A percentile compares a stretch with the other conserved stretches of the same genome.
Conservation (phyloP, 2,329 filamentous ascomycete genomes). For the Trichoderma harzianum region DNA sequence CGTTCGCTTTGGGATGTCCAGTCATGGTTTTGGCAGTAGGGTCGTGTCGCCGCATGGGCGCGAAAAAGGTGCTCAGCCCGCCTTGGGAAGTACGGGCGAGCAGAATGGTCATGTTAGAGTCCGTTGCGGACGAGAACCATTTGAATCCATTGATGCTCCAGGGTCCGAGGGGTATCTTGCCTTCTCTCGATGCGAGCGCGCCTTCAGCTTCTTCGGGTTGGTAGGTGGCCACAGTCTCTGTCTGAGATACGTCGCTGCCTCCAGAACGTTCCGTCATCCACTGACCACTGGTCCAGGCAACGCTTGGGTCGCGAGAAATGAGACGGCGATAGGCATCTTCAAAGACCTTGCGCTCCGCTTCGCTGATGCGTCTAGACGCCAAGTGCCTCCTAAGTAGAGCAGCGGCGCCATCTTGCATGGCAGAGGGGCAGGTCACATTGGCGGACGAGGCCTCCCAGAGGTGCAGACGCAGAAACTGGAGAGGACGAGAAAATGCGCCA, state of each 20-base stretch:
- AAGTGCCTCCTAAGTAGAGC: conserved; percentile 48
- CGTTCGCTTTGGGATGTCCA: conserved; percentile 25
- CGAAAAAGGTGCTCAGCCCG: conserved; percentile 60
- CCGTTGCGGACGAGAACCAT: conserved; percentile 42
- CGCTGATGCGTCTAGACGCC: conserved; percentile 26
- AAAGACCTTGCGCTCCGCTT: conserved; percentile 42
- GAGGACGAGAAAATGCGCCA: conserved; percentile 50
- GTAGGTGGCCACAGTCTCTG: conserved; percentile 57
- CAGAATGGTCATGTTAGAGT: conserved; percentile 52
- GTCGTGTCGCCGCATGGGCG: conserved; percentile 54
- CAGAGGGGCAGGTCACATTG: conserved; percentile 61
- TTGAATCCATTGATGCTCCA: conserved; percentile 66
- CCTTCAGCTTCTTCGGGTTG: conserved; percentile 20
- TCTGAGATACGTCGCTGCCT: conserved; percentile 66
- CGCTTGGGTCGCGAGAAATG: conserved; percentile 45
- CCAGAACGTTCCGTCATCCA: conserved; percentile 75
- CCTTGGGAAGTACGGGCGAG: conserved; percentile 54
- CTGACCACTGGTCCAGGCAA: conserved; percentile 68
- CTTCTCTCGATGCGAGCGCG: conserved; percentile 21
- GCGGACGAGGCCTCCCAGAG: conserved; percentile 59
- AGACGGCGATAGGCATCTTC: conserved; percentile 52
- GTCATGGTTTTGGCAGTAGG: conserved; percentile 30
- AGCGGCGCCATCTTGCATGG: conserved; percentile 64
- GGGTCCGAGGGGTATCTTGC: conserved; percentile 45
- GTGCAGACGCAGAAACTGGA: conserved; percentile 57